Base-by-base conservation (phyloP, 768 basidiomycete species). In the Termitomyces sp. region DNA sequence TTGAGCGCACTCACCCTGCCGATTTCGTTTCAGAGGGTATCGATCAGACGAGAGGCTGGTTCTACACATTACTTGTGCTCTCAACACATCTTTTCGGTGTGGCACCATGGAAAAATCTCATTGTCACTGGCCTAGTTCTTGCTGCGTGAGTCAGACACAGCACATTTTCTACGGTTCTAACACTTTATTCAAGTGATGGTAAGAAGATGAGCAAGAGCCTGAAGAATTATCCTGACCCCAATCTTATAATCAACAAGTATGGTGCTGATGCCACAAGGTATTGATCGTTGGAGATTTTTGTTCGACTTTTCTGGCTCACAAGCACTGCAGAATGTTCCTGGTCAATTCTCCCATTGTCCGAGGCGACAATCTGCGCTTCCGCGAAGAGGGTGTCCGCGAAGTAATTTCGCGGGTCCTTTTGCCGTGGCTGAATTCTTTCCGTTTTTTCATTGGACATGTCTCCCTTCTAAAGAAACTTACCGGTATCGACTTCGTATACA, bases 131-230 rank as follows among this genome's bases (percentile, higher is more conserved):
- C 62, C 86, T 98, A 54, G 94, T 99, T 35, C 86, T 99, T 51
- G 97, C 96, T 47, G 87, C 87, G 92, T 92, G 67, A 70, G 90
- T 80, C 3, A 46, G 13, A 24, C 9, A 41, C 26, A 28, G n/a
- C 33, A 28, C 18, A 30, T 50, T 20, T n/a, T 32, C 53, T 54
- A 46, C 56, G 62, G 18, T 57, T 24, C 40, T 54, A 30, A 32
- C 38, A 49, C 16, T 47, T 14, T 2, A 16, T 16, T 44, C 10
- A 61, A 94, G 92, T 2, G 95, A 99, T 65, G 97, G 97, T 55
- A 97, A 95, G 80, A 99, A 99, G 78, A 99, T 99, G 97, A 94
- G 92, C 75, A 99, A 99, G 76, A 95, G 92, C 72, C 74, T 95
- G 58, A 87, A 86, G 71, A 99, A 99, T 73, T 99, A 94, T 71